Conservation (phyloP, 148 eudicot genomes). For the Vaccinium myrtillus region DNA sequence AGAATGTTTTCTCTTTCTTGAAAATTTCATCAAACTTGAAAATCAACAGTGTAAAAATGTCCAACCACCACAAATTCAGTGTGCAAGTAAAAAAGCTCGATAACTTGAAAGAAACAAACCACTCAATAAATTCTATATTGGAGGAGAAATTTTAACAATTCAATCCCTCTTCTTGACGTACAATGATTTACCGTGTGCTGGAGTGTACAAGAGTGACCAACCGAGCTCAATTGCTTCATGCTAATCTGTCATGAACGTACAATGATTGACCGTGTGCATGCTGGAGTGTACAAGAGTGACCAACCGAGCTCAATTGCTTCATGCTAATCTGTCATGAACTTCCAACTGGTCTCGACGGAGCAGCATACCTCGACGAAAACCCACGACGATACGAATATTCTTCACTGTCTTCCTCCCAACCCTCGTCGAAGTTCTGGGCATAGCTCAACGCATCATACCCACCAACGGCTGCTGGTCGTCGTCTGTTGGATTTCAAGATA, state of each 20-base stretch:
- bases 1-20: too few relatives aligned
- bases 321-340: not conserved
- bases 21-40: not conserved
- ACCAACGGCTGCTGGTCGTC: not conserved
- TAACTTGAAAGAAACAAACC: not conserved
- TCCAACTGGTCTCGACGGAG: not conserved
- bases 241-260: not conserved
- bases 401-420: slow-evolving; percentile 21
- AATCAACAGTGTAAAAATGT: not conserved
- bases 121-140: not conserved
- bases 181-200: too few relatives aligned
- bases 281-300: not conserved
- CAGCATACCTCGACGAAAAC: slow-evolving; percentile 34
- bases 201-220: not conserved
- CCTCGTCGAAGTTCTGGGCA: slow-evolving; percentile 38
- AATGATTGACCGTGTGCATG: too few relatives aligned
- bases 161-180: too few relatives aligned
- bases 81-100: not conserved
- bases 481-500: slow-evolving; percentile 14
- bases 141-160: not conserved
- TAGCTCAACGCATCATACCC: slow-evolving; percentile 38
- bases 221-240: not conserved
- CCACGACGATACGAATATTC: slow-evolving; percentile 25
- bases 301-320: not conserved
- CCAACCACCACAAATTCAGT: not conserved